Conservation (phyloP, 2,329 filamentous ascomycete species). For the Coniochaeta hoffmannii region DNA sequence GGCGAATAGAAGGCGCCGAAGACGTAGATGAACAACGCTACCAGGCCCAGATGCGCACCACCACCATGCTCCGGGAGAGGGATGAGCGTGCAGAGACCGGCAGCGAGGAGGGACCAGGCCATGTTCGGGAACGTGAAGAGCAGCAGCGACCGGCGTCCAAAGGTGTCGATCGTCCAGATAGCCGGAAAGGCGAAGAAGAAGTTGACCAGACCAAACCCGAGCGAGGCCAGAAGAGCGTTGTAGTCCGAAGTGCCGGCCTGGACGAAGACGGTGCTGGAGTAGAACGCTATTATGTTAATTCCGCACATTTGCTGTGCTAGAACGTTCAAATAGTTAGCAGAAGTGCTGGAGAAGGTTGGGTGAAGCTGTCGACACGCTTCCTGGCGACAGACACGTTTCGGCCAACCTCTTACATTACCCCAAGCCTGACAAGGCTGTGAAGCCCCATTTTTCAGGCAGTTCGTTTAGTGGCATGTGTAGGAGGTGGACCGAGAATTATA, state of each 20-base stretch:
- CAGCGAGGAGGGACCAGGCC: constrained; percentile 51
- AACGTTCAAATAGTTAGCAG: background rate
- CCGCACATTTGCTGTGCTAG: constrained; percentile 52
- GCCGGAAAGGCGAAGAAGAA: constrained; percentile 62
- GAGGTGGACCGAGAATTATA: background rate
- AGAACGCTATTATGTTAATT: constrained; percentile 44
- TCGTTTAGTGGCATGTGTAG: background rate
- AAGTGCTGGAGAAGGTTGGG: background rate
- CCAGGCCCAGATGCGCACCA: constrained; percentile 31
- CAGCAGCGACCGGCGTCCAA: constrained; percentile 53
- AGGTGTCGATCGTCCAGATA: constrained; percentile 60
- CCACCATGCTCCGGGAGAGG: constrained; percentile 7
- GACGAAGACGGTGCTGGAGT: constrained; percentile 37
- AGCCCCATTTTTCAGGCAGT: background rate
- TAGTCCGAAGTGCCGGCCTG: constrained; percentile 30
- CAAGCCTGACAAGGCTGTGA: background rate
- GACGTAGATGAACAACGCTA: constrained; percentile 34
- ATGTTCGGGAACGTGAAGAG: constrained; percentile 62
- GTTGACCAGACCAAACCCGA: constrained; percentile 46
- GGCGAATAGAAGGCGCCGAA: constrained; percentile 22
- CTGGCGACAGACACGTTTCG: background rate
- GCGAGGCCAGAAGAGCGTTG: constrained; percentile 31
- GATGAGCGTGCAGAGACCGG: constrained; percentile 47
- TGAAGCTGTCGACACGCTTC: background rate
- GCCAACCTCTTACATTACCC: background rate